Evolutionary conservation across 192 early-diverging fungal species (phyloP).

Genomic region (Backusella circina): DNA sequence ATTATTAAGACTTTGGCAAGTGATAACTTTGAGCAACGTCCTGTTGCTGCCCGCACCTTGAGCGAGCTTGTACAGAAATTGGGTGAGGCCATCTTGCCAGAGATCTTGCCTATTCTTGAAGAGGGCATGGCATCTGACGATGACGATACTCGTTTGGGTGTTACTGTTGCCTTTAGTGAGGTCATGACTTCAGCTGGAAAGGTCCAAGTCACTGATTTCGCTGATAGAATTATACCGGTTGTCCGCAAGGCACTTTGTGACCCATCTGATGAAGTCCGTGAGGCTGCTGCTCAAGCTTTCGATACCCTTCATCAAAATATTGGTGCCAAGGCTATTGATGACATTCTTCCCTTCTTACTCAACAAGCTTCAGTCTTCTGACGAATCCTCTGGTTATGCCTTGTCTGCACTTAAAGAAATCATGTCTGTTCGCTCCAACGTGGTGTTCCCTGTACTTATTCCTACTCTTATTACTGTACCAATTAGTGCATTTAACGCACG

Average conservation of each 20-base stretch:
- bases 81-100: slow-evolving; percentile 83
- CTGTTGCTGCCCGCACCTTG: slow-evolving; percentile 86
- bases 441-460: slow-evolving; percentile 98
- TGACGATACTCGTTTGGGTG: slow-evolving; percentile 81
- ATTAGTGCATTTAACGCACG: slow-evolving; percentile 92
- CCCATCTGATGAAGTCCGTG: slow-evolving; percentile 79
- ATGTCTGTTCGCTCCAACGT: slow-evolving; percentile 96
- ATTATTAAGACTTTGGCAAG: slow-evolving; percentile 79
- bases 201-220: slow-evolving; percentile 79
- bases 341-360: slow-evolving; percentile 87
- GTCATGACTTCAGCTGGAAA: slow-evolving; percentile 85
- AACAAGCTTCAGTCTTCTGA: slow-evolving; percentile 64
- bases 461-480: slow-evolving; percentile 84
- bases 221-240: slow-evolving; percentile 77
- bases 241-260: slow-evolving; percentile 86
- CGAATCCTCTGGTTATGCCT: slow-evolving; percentile 64
- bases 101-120: slow-evolving; percentile 91
- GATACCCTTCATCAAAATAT: slow-evolving; percentile 90
- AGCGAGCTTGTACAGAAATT: slow-evolving; percentile 94
- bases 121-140: slow-evolving; percentile 67
- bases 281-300: slow-evolving; percentile 93
- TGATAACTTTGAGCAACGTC: slow-evolving; percentile 73
- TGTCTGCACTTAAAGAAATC: slow-evolving; percentile 95
- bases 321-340: slow-evolving; percentile 91
- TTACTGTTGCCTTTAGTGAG: slow-evolving; percentile 89